These are phyloP conservation scores for Paratrimastix pyriformis DNA, from an alignment of 78 protist genomes.

Conservation along the genomic window DNA sequence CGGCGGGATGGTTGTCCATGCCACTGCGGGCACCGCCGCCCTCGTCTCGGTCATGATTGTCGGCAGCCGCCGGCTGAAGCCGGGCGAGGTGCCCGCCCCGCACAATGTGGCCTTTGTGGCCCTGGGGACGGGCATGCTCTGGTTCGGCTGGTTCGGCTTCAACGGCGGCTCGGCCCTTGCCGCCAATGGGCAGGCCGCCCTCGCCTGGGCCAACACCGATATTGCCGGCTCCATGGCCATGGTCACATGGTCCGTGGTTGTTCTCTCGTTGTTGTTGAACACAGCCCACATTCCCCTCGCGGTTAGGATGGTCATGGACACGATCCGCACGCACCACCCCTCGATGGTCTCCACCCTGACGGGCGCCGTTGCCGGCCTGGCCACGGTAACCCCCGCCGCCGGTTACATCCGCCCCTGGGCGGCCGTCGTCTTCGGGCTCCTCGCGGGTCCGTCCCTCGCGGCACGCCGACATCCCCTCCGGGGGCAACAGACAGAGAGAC, in stretches of 20 bases:
- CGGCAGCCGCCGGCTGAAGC: too few relatives aligned
- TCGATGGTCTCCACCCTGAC: neutral
- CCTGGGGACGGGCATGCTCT: conserved; percentile 45
- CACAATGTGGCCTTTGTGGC: neutral
- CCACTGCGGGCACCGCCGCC: neutral
- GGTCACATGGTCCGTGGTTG: neutral
- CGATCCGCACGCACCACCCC: neutral
- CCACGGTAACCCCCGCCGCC: neutral
- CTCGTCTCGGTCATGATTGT: neutral
- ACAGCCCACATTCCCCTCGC: too few relatives aligned
- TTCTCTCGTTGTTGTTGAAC: too few relatives aligned
- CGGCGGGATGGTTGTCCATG: conserved; percentile 20
- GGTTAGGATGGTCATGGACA: conserved; percentile 11
- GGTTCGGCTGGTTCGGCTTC: conserved; percentile 51
- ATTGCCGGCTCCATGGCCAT: neutral
- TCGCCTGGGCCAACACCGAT: neutral
- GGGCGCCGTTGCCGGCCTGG: conserved; percentile 17
- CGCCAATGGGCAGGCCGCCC: neutral
- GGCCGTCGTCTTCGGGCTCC: conserved; percentile 1
- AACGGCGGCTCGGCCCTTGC: conserved; percentile 22
- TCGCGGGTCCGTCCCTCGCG: too few relatives aligned
- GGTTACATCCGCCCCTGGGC: conserved; percentile 4
- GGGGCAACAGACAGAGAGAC: too few relatives aligned
- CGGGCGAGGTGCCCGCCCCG: too few relatives aligned
- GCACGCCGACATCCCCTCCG: too few relatives aligned